phyloP scores from a whole-genome alignment of 2,329 filamentous ascomycete genomes.

The Emmonsiellopsis sp. region DNA sequence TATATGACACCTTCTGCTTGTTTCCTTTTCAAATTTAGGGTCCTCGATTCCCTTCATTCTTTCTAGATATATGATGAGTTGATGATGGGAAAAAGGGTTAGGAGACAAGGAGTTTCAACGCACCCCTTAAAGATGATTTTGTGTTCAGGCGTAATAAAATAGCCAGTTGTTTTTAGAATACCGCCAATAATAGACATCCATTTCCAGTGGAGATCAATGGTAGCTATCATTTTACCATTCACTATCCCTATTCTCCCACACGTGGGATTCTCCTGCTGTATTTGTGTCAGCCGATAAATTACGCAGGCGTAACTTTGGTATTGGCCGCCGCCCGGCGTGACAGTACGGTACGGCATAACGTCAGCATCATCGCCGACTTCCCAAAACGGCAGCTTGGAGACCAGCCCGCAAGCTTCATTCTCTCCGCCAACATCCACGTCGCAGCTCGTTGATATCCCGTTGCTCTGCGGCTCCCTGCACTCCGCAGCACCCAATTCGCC shows the following conservation, averaged over 20 bases:
- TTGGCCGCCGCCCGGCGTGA: not conserved
- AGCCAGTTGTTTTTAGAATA: no score
- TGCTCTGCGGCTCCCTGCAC: not conserved
- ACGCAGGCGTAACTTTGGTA: slow-evolving; percentile 1
- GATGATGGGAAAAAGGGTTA: no score
- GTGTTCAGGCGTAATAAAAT: no score
- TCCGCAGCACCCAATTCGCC: not conserved
- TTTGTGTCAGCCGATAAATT: not conserved
- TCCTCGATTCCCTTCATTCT: no score
- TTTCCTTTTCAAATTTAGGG: not conserved
- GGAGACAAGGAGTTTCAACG: no score
- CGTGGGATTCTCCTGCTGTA: not conserved
- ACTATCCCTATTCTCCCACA: not conserved
- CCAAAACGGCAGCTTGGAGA: not conserved
- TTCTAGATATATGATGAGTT: no score
- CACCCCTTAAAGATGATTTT: no score
- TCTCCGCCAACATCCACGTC: not conserved
- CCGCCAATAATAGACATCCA: no score
- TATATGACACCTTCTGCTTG: not conserved
- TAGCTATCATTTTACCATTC: no score
- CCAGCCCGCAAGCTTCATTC: not conserved
- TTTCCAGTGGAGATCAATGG: no score
- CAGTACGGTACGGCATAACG: not conserved
- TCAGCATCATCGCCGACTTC: not conserved
- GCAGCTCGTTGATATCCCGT: not conserved